These are phyloP conservation scores for Boletellus sp. DNA, from an alignment of 768 basidiomycete species.

Conservation along the genomic window DNA sequence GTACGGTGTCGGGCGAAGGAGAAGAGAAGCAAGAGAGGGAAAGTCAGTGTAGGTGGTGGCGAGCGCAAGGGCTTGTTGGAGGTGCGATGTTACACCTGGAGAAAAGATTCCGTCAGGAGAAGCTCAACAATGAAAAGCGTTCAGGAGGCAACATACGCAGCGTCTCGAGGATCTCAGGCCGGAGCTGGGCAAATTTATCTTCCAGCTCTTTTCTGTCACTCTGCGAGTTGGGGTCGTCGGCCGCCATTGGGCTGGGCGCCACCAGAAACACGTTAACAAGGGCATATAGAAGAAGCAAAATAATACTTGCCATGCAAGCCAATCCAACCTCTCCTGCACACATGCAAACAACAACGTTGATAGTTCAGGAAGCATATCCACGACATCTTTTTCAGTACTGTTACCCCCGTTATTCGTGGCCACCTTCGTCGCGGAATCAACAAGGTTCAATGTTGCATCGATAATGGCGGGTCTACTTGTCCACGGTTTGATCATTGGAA, in stretches of 20 bases:
- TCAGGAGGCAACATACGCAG: constrained; percentile 54
- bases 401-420: constrained; percentile 12
- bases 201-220: constrained; percentile 58
- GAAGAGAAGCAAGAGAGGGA: constrained; percentile 77
- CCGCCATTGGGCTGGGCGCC: constrained; percentile 41
- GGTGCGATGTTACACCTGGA: constrained; percentile 63
- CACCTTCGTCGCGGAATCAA: constrained; percentile 52
- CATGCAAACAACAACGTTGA: constrained; percentile 62
- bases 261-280: constrained; percentile 1
- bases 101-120: neutral
- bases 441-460: constrained; percentile 67
- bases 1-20: constrained; percentile 63
- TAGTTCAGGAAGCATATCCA: constrained; percentile 59
- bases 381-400: constrained; percentile 35
- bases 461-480: constrained; percentile 68
- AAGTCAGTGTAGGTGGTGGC: constrained; percentile 90
- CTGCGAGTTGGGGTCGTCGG: constrained; percentile 45
- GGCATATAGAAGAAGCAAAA: neutral
- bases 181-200: constrained; percentile 64
- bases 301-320: constrained; percentile 53
- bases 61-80: constrained; percentile 69
- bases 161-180: constrained; percentile 75
- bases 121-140: neutral
- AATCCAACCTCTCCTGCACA: constrained; percentile 64
- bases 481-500: constrained; percentile 76